A percentile compares a stretch with the other conserved stretches of the same genome.
Conservation (phyloP, 305 asterid species). For the Andrographis paniculata region DNA sequence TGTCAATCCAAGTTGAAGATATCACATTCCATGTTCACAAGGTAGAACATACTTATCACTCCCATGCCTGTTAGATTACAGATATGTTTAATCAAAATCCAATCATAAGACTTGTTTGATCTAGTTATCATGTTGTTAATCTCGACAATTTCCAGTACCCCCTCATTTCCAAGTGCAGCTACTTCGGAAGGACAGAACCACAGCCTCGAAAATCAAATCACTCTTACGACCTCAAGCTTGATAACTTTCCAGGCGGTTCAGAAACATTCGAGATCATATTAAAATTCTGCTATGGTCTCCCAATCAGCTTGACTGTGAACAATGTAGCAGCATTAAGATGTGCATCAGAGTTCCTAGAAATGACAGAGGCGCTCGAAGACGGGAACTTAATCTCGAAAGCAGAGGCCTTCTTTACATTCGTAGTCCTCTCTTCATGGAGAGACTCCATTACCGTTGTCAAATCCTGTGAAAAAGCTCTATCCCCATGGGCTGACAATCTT, state of each 20-base stretch:
- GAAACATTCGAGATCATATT: constrained; percentile 39
- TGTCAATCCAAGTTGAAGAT: constrained; percentile 41
- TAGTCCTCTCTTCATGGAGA: constrained; percentile 73
- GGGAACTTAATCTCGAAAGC: constrained; percentile 72
- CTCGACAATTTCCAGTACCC: constrained; percentile 32
- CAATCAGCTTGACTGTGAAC: constrained; percentile 36
- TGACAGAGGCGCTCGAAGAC: constrained; percentile 75
- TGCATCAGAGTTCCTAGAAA: constrained; percentile 69
- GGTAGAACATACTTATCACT: no score
- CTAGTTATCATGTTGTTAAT: constrained; percentile 1
- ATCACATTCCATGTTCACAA: constrained; percentile 49
- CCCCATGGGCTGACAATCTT: constrained; percentile 84
- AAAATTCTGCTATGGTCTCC: constrained; percentile 47
- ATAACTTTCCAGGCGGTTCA: constrained; percentile 55
- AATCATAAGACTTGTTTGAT: no score
- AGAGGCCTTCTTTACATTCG: constrained; percentile 78
- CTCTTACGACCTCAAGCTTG: constrained; percentile 35
- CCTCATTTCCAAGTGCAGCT: constrained; percentile 38
- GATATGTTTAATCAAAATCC: no score
- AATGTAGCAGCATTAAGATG: constrained; percentile 71
- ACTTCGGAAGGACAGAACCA: constrained; percentile 29
- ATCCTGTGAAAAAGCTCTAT: constrained; percentile 61
- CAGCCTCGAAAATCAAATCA: constrained; percentile 23
- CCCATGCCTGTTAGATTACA: no score
- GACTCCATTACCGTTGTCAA: constrained; percentile 58